Evolutionary conservation across 2,329 filamentous ascomycete species (phyloP), one percentile per base, ranked within the genome.

Genomic region (Alternaria brassicicola): DNA sequence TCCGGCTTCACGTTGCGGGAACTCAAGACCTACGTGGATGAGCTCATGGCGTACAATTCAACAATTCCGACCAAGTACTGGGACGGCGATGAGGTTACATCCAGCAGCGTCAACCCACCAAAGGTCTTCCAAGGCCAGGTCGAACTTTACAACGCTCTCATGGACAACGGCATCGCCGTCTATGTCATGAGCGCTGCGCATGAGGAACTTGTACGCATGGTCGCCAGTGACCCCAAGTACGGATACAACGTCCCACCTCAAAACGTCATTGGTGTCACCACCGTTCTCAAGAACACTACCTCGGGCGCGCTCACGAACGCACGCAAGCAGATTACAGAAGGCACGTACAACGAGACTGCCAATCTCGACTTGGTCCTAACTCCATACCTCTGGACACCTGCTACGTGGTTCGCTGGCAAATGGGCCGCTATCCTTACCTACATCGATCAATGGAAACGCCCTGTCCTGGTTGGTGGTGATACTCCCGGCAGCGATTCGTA

Each of bases 201-300:
- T 35, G 71, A 74, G 48, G 71, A 74, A 47, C 66, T 74, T n/a
- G 71, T 74, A 8, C 68, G 71, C 12, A 70, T 74, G 64, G 68
- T 74, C 8, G 71, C 70, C 36, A 70, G 66, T 53, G 71, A 74
- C 41, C 70, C 70, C 2, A 72, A 72, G 33, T 74, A 74, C 36
- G 71, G 71, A 19, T 74, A 72, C 61, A 74, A 74, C 17, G 65
- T 74, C 0, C 67, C 66, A 7, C 67, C 71, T 0, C 45, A 71
- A 47, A 72, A 72, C 38, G 71, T 74, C n/a, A 69, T 74, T 19
- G 71, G 71, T 4, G 71, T 74, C 6, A 68, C 70, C 6, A 74
- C 67, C 1, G 67, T 73, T 61, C 65, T 72, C 26, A 61, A 62
- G n/a, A 72, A 74, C 41, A 47, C 59, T 4, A 66, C 68, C 5